Evolutionary conservation across 192 early-diverging fungal genomes (phyloP).

Genomic region (Thamnidium elegans): DNA sequence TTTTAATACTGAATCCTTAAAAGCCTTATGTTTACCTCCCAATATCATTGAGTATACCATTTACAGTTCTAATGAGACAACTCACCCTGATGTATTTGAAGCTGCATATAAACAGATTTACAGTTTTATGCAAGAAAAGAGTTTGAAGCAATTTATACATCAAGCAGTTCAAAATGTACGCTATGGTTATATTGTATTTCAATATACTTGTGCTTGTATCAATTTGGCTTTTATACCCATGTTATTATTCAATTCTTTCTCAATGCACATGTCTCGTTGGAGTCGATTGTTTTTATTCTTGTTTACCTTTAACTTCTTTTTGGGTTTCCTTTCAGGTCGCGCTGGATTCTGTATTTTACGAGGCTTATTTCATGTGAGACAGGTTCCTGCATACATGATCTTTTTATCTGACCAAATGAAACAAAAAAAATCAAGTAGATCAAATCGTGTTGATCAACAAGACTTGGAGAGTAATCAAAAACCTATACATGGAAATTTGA

Average conservation of each 20-base stretch:
- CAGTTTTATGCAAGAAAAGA: slow-evolving; percentile 15
- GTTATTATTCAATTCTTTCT: slow-evolving; percentile 11
- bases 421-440: background rate
- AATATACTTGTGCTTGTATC: slow-evolving; percentile 14
- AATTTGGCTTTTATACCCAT: slow-evolving; percentile 15
- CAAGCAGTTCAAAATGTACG: slow-evolving; percentile 26
- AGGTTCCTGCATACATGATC: slow-evolving; percentile 15
- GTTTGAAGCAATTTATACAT: slow-evolving; percentile 25
- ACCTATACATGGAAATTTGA: background rate
- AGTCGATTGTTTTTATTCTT: slow-evolving; percentile 12
- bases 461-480: background rate
- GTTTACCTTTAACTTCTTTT: slow-evolving; percentile 16
- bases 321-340: slow-evolving; percentile 12
- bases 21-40: slow-evolving; percentile 19
- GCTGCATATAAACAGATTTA: slow-evolving; percentile 12
- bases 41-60: slow-evolving; percentile 14
- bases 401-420: slow-evolving; percentile 3
- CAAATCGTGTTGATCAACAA: background rate
- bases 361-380: slow-evolving; percentile 2
- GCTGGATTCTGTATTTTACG: slow-evolving; percentile 23
- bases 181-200: slow-evolving; percentile 17
- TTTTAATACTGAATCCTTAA: slow-evolving; percentile 23
- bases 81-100: slow-evolving; percentile 17
- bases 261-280: slow-evolving; percentile 20
- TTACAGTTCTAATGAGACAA: slow-evolving; percentile 14